Base-by-base conservation (phyloP, 176 grass and related monocot species). In the Cenchrus fungigraminus region DNA sequence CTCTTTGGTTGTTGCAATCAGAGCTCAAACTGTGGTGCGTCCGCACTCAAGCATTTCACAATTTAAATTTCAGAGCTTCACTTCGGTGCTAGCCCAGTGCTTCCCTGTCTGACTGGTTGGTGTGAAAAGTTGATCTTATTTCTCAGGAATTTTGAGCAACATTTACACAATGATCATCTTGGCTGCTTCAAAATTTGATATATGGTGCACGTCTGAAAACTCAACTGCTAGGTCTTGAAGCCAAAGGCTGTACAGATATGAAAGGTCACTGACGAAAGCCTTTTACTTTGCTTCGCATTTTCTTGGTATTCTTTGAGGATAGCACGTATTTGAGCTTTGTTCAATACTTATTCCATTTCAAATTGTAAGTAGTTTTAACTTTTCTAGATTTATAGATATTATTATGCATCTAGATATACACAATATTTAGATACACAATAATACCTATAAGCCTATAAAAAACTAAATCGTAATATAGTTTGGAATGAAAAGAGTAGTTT, bases 1-100 rank as follows among this genome's bases (percentile, higher is more conserved):
- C 31, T 71, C 72, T 83, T 83, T 83, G 86, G 80, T 69, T 83
- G 63, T 76, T 63, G 65, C 31, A 53, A 71, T 70, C 54, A 78
- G 52, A 71, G 32, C 65, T 79, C 50, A 66, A 90, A 79, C 79
- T 83, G 65, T 70, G 45, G 73, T 58, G 57, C 74, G 32, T 68
- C 37, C 81, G 63, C 54, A 64, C 59, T 59, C 45, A 70, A 63
- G 12, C 19, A 76, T 50, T 55, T 34, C 13, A 54, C 8, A 50
- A 46, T 46, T 45, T 51, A 76, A 15, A 55, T 70, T 71, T 46
- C 4, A 29, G 22, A 49, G 6, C 20, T 47, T 45, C 16, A 44
- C 11, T 54, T 78, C 44, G 46, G 55, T 2, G 4, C 17, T 49
- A 44, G n/a, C 12, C 16, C 19, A 44, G 51, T 49, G 12, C 28